These are phyloP conservation scores for Omphalea diandra DNA, from an alignment of 441 rosid species.

Conservation along the genomic window DNA sequence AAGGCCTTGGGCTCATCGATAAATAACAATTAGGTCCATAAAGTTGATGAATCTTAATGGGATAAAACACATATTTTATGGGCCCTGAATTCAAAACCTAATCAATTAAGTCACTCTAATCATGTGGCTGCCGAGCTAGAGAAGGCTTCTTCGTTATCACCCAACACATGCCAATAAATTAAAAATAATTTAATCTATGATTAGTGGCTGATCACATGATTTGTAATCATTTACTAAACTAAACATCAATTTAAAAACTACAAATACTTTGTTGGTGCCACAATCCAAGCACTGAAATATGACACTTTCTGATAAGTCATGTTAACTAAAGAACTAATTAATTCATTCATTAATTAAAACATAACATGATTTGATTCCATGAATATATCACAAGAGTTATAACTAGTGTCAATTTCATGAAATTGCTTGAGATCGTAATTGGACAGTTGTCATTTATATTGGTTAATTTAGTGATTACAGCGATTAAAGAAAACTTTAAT, in stretches of 20 bases:
- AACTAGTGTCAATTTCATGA: background rate
- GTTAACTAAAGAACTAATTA: background rate
- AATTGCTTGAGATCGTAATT: background rate
- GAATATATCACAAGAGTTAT: constrained; percentile 14
- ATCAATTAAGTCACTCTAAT: background rate
- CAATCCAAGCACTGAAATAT: constrained; percentile 15
- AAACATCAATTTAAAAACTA: background rate
- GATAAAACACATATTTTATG: background rate
- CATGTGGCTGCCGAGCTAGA: background rate
- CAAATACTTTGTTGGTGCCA: constrained; percentile 1
- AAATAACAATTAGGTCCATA: background rate
- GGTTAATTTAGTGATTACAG: background rate
- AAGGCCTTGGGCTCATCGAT: too few species aligned
- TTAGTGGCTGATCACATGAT: constrained; percentile 19
- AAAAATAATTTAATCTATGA: background rate
- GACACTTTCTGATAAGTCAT: constrained; percentile 9
- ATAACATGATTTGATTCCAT: constrained; percentile 14
- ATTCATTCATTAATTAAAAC: background rate
- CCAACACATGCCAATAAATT: background rate
- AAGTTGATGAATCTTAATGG: background rate
- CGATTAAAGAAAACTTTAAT: background rate
- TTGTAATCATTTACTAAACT: constrained; percentile 11
- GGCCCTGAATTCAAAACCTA: background rate
- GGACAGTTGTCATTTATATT: background rate
- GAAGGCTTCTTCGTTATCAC: too few species aligned